phyloP scores from a whole-genome alignment of 768 basidiomycete species.

The Serendipita sp. region DNA sequence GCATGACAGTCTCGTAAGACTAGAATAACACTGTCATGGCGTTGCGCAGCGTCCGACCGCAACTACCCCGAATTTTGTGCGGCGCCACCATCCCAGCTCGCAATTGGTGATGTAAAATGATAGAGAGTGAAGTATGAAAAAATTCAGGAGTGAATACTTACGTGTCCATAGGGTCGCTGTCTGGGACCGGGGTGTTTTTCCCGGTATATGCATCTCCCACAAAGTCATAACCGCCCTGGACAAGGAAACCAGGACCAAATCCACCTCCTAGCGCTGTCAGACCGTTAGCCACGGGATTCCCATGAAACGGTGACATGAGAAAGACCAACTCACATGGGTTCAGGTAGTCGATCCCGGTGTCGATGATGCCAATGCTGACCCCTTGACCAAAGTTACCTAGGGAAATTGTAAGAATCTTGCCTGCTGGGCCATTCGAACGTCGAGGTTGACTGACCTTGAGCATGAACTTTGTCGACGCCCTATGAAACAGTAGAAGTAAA shows the following conservation, averaged over 20 bases:
- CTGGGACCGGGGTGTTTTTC: neutral
- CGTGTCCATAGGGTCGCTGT: neutral
- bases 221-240: constrained; percentile 10
- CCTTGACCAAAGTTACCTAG: constrained; percentile 22
- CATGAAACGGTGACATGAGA: neutral
- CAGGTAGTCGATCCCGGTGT: constrained; percentile 6
- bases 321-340: neutral
- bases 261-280: constrained; percentile 10
- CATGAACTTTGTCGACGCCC: constrained; percentile 23
- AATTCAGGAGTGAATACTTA: neutral
- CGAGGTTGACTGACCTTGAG: constrained; percentile 6
- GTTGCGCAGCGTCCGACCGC: no score
- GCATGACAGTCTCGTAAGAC: no score
- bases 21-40: no score
- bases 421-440: neutral
- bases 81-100: no score
- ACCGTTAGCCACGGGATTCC: no score
- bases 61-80: no score
- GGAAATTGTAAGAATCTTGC: neutral
- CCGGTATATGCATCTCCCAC: constrained; percentile 8
- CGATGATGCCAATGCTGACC: constrained; percentile 20
- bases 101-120: no score
- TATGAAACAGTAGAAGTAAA: neutral
- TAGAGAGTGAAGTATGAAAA: no score
- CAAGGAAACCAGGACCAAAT: constrained; percentile 10